phyloP scores from a whole-genome alignment of 2,329 filamentous ascomycete species.

The Fusarium sp. region DNA sequence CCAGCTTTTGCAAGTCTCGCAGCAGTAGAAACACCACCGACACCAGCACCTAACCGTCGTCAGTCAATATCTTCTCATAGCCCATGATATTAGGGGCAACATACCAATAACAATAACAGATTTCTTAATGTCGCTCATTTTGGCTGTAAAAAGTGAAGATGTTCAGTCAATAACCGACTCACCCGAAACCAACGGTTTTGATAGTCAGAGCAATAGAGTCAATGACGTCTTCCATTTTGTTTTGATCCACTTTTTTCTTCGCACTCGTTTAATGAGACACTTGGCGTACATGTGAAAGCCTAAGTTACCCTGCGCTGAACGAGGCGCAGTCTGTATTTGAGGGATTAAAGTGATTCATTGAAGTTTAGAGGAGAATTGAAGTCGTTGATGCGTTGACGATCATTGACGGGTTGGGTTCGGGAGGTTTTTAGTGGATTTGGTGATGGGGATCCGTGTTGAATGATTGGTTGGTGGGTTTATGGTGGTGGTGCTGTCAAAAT shows the following conservation, averaged over 20 bases:
- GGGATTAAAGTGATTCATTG: not conserved
- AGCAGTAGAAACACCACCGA: slow-evolving; percentile 76
- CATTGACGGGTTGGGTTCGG: not conserved
- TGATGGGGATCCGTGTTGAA: slow-evolving; percentile 8
- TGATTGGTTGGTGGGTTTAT: not conserved
- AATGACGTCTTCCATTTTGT: slow-evolving; percentile 35
- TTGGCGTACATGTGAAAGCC: slow-evolving; percentile 5
- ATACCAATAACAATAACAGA: slow-evolving; percentile 46
- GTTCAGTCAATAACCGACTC: not conserved
- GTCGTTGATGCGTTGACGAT: not conserved
- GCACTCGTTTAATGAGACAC: slow-evolving; percentile 6
- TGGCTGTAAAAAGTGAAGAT: not conserved
- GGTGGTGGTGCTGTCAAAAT: not conserved
- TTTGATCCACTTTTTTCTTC: slow-evolving; percentile 16
- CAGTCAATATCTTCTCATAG: not conserved
- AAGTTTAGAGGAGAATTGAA: not conserved
- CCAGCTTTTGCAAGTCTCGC: slow-evolving; percentile 77
- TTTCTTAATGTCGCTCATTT: slow-evolving; percentile 34
- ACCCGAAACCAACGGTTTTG: slow-evolving; percentile 12
- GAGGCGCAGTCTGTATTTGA: not conserved
- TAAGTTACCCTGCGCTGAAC: not conserved
- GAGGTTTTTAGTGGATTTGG: not conserved
- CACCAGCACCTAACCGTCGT: slow-evolving; percentile 67
- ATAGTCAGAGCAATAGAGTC: slow-evolving; percentile 21
- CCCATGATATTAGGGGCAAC: not conserved